Evolutionary conservation across 139 green algal species (phyloP), one percentile per base, ranked within the genome.

Genomic region (Picochlorum sp.): DNA sequence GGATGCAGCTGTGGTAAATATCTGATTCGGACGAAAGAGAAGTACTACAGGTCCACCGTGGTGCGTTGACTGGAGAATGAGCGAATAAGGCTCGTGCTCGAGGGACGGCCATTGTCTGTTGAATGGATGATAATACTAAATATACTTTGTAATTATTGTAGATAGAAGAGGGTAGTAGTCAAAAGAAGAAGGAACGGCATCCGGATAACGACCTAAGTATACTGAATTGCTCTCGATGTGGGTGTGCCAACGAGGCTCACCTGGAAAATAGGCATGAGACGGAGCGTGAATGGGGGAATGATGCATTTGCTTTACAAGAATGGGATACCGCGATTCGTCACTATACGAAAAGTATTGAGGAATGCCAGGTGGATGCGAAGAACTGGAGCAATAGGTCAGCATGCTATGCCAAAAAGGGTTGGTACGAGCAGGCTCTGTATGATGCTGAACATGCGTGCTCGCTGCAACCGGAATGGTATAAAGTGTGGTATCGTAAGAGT

Each of bases 211-310:
- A 75, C 28, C 33, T 35, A 9, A 36, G 30, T 30, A 50, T 75
- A 33, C 67, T 54, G 4, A 29, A 64, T 59, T 75, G 67, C 64
- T 67, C 39, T 26, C 64, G 67, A 59, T 75, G 67, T 39, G 64
- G 54, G 28, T 75, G 67, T 55, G 50, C 67, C 4, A 32, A 61
- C 4, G 44, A 57, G 7, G 43, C 64, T 1, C 67, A 75, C 33
- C 54, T 52, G 26, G 16, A 56, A 50, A 33, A 50, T 30, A 36
- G 49, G n/a, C 24, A 18, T 14, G 29, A 56, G 3, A 52, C 63
- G 22, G 52, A 65, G 41, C 33, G 36, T 2, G 67, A 71, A 45
- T 12, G 32, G 8, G 67, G 67, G 25, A 70, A 70, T 50, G 61
- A 75, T 22, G 67, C 61, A 0, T 71, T 55, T 55, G 43, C 54